Evolutionary conservation across 768 basidiomycete species (phyloP), one percentile per base, ranked within the genome.

Genomic region (Phanerodontia chrysosporium): DNA sequence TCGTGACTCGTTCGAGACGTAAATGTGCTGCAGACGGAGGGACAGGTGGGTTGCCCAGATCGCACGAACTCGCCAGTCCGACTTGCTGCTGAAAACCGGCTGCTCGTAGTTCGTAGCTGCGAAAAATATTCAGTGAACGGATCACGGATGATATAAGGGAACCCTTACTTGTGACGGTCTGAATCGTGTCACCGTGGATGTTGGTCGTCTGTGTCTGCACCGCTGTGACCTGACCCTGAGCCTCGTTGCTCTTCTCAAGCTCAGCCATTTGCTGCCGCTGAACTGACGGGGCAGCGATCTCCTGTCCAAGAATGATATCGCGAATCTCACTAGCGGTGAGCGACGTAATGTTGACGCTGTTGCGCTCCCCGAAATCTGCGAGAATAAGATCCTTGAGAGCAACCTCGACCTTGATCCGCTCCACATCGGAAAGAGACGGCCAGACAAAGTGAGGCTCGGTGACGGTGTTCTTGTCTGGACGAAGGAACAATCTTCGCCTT

Each of bases 201-300:
- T 98, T 98, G 55, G 95, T 98, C 2, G 97, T 98, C 82, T 92
- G 89, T n/a, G 95, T 98, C 74, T 98, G 94, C 46, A 98, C 78
- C 24, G 97, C 95, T 1, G 97, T 99, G 65, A 98, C 90, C 72
- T 98, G 96, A 49, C 85, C 83, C 63, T 94, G 92, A 0, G 97
- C 95, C 70, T 97, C 96, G 6, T 90, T 84, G 59, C 90, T 90
- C 80, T 98, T 98, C 74, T 99, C 97, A 55, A 99, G 78, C 71
- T 98, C 97, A 18, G 96, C 97, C 95, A 98, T 97, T 74, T 99
- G 97, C 74, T 98, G 97, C 51, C 97, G 87, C 71, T 99, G 97
- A 2, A 90, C 89, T 3, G 92, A 95, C 0, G 94, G 94, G 4
- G 94, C 94, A 39, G 90, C 92, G 60, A 99, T 99, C 74, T 98